phyloP scores from a whole-genome alignment of 2,329 filamentous ascomycete genomes.

The Tricladium varicosporioides region DNA sequence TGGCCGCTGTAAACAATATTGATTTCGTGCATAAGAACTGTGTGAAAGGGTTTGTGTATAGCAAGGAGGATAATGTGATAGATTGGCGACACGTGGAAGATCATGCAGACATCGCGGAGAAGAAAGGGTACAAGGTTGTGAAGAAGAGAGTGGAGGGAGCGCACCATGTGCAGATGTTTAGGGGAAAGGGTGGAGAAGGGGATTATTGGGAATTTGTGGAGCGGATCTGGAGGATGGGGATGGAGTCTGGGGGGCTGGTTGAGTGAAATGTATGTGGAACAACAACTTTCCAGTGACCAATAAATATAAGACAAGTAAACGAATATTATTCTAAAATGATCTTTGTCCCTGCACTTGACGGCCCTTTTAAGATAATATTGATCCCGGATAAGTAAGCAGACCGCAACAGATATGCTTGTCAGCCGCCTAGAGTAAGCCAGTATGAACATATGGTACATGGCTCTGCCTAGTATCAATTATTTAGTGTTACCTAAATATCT shows the following conservation, averaged over 20 bases:
- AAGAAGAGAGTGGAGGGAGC: slow-evolving; percentile 24
- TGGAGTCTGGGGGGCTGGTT: not conserved
- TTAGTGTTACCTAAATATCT: too few species aligned
- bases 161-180: slow-evolving; percentile 28
- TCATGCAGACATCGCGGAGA: slow-evolving; percentile 18
- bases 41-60: slow-evolving; percentile 29
- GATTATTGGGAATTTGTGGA: slow-evolving; percentile 29
- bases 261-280: too few species aligned
- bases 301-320: too few species aligned
- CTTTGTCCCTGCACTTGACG: too few species aligned
- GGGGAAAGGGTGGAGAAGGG: slow-evolving; percentile 24
- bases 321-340: too few species aligned
- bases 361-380: too few species aligned
- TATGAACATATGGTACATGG: too few species aligned
- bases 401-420: too few species aligned
- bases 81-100: slow-evolving; percentile 25
- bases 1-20: slow-evolving; percentile 19
- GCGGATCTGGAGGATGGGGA: slow-evolving; percentile 20
- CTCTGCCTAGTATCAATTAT: too few species aligned
- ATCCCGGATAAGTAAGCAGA: too few species aligned
- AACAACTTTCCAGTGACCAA: too few species aligned
- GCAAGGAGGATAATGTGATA: slow-evolving; percentile 27
- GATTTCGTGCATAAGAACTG: slow-evolving; percentile 12
- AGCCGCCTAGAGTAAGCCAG: too few species aligned
- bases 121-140: slow-evolving; percentile 22